Conservation (phyloP, 805 yeast genomes). For the Scheffersomyces lignosus region DNA sequence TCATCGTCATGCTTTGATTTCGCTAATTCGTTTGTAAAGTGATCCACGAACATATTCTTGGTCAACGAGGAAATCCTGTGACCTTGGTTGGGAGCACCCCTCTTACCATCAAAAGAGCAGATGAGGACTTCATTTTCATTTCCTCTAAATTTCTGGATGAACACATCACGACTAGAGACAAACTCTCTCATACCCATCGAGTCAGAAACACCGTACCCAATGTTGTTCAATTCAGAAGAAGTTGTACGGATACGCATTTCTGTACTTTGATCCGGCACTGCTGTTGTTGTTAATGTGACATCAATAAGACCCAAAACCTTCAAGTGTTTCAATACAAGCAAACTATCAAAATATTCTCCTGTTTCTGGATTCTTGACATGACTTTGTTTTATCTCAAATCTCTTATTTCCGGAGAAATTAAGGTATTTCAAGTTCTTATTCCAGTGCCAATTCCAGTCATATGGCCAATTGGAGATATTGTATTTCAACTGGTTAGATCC, state of each 20-base stretch:
- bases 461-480: conserved; percentile 90
- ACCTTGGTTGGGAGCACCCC: conserved; percentile 53
- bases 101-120: conserved; percentile 84
- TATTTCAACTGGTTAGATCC: conserved; percentile 89
- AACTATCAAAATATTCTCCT: conserved; percentile 67
- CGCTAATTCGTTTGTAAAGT: conserved; percentile 66
- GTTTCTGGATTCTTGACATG: conserved; percentile 55
- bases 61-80: conserved; percentile 69
- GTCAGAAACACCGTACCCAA: conserved; percentile 92
- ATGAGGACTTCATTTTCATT: conserved; percentile 77
- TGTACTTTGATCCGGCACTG: conserved; percentile 84
- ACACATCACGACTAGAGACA: conserved; percentile 78
- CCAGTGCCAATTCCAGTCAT: conserved; percentile 97
- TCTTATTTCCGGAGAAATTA: conserved; percentile 89
- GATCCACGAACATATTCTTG: conserved; percentile 67
- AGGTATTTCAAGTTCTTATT: conserved; percentile 73
- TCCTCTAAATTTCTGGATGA: conserved; percentile 84
- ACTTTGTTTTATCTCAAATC: conserved; percentile 81
- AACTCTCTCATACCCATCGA: conserved; percentile 65
- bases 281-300: conserved; percentile 85
- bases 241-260: conserved; percentile 88
- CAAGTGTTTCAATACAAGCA: conserved; percentile 60
- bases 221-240: conserved; percentile 70
- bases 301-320: conserved; percentile 87
- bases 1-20: conserved; percentile 43